A percentile compares a stretch with the other conserved stretches of the same genome.
Evolutionary conservation across 345 rosid genomes (phyloP).

Genomic region (Abelmoschus esculentus): DNA sequence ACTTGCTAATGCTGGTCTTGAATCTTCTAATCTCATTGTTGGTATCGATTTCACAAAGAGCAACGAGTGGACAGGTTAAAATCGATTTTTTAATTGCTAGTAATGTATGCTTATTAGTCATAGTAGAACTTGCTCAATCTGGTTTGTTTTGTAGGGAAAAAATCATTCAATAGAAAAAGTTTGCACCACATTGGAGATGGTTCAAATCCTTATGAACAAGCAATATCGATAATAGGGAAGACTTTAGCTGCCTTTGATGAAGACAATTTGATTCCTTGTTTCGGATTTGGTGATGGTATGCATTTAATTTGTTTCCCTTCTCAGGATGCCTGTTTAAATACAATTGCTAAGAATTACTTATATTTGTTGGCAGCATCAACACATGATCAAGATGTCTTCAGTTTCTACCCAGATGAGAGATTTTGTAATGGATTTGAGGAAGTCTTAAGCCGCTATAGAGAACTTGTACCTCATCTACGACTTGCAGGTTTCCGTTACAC

Average conservation of each 20-base stretch:
- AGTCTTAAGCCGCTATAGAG: constrained; percentile 64
- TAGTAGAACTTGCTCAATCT: constrained; percentile 7
- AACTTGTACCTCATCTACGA: constrained; percentile 67
- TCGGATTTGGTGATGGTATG: constrained; percentile 93
- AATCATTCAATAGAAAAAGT: constrained; percentile 64
- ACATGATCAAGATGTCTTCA: constrained; percentile 89
- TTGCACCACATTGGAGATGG: constrained; percentile 60
- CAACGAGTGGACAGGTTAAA: constrained; percentile 93
- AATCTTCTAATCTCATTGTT: constrained; percentile 94
- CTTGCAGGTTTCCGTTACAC: constrained; percentile 58
- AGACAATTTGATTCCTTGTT: constrained; percentile 92
- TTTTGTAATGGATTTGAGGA: constrained; percentile 93
- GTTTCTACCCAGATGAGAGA: constrained; percentile 58
- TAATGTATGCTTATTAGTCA: constrained; percentile 9
- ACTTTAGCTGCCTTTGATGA: constrained; percentile 83
- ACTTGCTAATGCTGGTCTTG: constrained; percentile 77
- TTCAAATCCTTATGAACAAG: constrained; percentile 85
- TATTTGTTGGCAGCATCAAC: constrained; percentile 62
- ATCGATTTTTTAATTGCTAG: constrained; percentile 13
- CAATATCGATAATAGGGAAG: constrained; percentile 84
- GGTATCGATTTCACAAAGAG: constrained; percentile 99
- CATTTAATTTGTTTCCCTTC: neutral
- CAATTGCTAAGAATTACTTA: constrained; percentile 11
- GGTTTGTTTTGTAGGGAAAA: constrained; percentile 44
- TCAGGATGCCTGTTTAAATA: neutral